phyloP scores from a whole-genome alignment of 805 yeast species.

The Yamadazyma endophytica region DNA sequence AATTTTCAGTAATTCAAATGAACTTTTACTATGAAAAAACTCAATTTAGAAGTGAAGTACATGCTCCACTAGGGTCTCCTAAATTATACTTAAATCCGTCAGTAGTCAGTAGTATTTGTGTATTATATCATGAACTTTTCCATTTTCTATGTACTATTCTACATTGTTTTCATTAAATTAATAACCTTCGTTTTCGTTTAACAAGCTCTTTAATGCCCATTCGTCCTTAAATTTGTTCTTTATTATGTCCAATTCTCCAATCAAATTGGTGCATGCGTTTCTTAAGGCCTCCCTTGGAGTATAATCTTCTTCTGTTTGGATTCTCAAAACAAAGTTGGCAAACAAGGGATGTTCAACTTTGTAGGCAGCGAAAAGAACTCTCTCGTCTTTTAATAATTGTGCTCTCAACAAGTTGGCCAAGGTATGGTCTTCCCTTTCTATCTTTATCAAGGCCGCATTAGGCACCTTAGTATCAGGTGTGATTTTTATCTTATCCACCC shows the following conservation, averaged over 20 bases:
- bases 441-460: constrained; percentile 86
- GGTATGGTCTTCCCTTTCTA: constrained; percentile 97
- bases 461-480: constrained; percentile 95
- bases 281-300: constrained; percentile 86
- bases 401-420: constrained; percentile 85
- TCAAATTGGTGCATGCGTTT: constrained; percentile 82
- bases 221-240: constrained; percentile 81
- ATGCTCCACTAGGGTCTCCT: background rate
- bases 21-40: background rate
- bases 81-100: background rate
- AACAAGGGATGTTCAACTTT: constrained; percentile 97
- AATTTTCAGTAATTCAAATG: background rate
- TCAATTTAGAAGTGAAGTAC: background rate
- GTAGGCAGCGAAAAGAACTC: constrained; percentile 95
- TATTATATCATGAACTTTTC: background rate
- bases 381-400: constrained; percentile 78
- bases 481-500: constrained; percentile 83
- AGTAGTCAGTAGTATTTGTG: background rate
- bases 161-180: constrained; percentile 2
- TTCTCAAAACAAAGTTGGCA: constrained; percentile 89
- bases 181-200: constrained; percentile 34
- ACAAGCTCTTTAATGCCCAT: constrained; percentile 83
- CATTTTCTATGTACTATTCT: background rate
- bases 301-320: constrained; percentile 94
- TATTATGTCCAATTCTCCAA: constrained; percentile 71